Evolutionary conservation across 2,329 filamentous ascomycete species (phyloP).

Genomic region (Fusarium concolor): DNA sequence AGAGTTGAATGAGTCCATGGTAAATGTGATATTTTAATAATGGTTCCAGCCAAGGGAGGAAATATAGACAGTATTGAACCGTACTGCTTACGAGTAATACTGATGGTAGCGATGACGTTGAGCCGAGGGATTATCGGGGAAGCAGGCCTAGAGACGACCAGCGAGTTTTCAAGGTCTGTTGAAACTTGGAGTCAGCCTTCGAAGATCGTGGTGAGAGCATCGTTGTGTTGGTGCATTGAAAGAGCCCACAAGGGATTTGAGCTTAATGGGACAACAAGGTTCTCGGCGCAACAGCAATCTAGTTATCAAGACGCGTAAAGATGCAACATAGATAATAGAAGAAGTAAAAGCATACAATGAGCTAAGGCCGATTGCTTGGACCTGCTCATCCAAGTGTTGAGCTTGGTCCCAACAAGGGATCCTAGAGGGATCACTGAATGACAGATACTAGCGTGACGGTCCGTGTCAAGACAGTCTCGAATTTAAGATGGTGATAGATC

Average conservation of each 20-base stretch:
- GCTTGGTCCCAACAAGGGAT: constrained; percentile 27
- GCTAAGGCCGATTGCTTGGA: background rate
- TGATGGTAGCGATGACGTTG: background rate
- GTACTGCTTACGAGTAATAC: constrained; percentile 8
- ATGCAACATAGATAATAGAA: background rate
- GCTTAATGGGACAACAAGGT: constrained; percentile 2
- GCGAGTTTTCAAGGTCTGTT: background rate
- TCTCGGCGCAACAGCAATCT: background rate
- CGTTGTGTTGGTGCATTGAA: background rate
- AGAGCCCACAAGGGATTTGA: background rate
- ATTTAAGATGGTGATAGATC: background rate
- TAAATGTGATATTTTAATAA: background rate
- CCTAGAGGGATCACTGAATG: constrained; percentile 2
- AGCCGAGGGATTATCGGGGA: background rate
- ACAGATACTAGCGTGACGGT: constrained; percentile 19
- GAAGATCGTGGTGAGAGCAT: background rate
- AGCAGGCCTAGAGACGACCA: background rate
- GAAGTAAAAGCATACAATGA: constrained; percentile 23
- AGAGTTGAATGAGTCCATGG: constrained; percentile 27
- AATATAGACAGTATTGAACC: background rate
- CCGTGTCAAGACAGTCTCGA: constrained; percentile 9
- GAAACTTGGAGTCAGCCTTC: constrained; percentile 9
- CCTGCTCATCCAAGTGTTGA: constrained; percentile 2
- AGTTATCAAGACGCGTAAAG: background rate
- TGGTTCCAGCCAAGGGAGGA: background rate